Conservation (phyloP, 495 filamentous ascomycete genomes). For the Aspergillus haitiensis region DNA sequence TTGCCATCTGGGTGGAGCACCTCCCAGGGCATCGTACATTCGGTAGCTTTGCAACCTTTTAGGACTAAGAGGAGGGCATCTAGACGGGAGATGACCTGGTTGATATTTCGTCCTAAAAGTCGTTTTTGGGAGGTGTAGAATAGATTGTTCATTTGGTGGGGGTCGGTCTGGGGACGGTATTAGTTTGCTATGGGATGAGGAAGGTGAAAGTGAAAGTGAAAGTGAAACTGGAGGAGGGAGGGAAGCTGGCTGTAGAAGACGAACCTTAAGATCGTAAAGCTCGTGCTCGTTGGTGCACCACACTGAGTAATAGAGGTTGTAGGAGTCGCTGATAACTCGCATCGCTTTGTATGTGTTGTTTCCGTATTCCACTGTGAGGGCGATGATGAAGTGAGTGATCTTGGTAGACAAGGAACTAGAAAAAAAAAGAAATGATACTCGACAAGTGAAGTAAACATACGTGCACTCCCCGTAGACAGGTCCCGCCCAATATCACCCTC, state of each 20-base stretch:
- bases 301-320: constrained; percentile 54
- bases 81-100: constrained; percentile 43
- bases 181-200: neutral
- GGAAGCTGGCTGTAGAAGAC: neutral
- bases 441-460: neutral
- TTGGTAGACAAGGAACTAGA: neutral
- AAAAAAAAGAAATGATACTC: neutral
- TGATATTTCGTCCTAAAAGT: neutral
- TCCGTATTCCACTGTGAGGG: neutral
- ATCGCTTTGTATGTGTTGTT: constrained; percentile 59
- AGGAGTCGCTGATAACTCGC: constrained; percentile 44
- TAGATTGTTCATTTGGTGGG: constrained; percentile 54
- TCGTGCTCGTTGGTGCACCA: constrained; percentile 58
- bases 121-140: constrained; percentile 8
- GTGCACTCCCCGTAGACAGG: neutral
- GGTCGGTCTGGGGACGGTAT: constrained; percentile 38
- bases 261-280: constrained; percentile 51
- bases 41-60: constrained; percentile 53
- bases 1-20: constrained; percentile 48
- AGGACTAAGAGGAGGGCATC: constrained; percentile 55
- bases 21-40: constrained; percentile 51
- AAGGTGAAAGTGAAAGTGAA: too few relatives aligned
- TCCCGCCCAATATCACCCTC: constrained; percentile 26
- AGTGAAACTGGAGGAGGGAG: too few relatives aligned
- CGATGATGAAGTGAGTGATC: neutral